Evolutionary conservation across 768 basidiomycete species (phyloP), one percentile per base, ranked within the genome.

Genomic region (Mycena latifolia): DNA sequence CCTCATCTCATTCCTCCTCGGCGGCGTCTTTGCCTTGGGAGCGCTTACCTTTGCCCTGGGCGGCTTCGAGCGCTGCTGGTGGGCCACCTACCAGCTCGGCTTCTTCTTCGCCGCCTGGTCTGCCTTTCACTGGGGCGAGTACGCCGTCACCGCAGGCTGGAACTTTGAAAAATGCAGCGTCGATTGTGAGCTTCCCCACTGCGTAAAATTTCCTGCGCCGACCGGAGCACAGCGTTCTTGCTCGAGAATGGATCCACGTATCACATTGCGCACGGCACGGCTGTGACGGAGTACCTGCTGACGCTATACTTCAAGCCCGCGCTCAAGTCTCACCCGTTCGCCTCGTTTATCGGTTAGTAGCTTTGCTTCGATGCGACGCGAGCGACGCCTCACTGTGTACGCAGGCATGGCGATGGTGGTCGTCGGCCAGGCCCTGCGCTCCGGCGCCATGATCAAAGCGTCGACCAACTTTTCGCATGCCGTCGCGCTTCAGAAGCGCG

Each of bases 401-500:
- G 8, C 65, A 96, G 96, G 94, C 25, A 77, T 94, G 43, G 48
- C 80, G 1, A 50, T 94, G 67, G 88, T 92, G 14, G 24, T 92
- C 20, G 60, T 84, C 24, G 95, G 95, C 8, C 98, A 99, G 78
- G 69, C 80, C 4, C 75, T 98, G 66, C 88, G 98, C 52, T 96
- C 96, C 10, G 72, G 85, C 24, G 96, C 98, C n/a, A 99, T 99
- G 98, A 92, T 98, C 56, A 94, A 96, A 68, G 98, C 98, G 2
- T 88, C 92, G 18, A 89, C 89, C 57, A 98, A 93, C 74, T 99
- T 99, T 80, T 96, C 95, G 11, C 98, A 99, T 82, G 75, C 89
- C 0, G 88, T 99, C 55, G 93, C 92, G 3, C 88, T 86, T 71
- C 83, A 80, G 39, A 99, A 96, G 76, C 84, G 86, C 43, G 82